Conservation (phyloP, 768 basidiomycete genomes). For the Pleurotus eryngii region DNA sequence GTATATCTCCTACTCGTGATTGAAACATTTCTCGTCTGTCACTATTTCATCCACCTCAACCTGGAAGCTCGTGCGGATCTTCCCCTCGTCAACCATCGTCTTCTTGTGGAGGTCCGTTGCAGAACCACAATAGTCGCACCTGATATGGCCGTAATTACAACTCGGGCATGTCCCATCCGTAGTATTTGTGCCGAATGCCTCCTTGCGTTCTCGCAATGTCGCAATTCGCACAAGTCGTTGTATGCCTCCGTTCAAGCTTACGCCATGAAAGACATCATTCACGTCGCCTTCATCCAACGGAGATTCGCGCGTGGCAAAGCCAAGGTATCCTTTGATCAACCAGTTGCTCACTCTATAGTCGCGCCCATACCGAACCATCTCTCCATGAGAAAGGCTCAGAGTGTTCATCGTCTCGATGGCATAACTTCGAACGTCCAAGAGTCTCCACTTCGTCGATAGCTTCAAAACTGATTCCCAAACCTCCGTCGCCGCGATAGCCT, state of each 20-base stretch:
- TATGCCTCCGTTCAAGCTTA: neutral
- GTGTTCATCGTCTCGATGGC: neutral
- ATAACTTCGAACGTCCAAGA: neutral
- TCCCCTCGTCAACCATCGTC: neutral
- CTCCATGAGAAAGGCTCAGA: neutral
- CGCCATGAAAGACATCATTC: neutral
- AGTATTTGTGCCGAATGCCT: neutral
- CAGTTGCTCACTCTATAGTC: neutral
- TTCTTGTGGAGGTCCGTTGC: too few relatives aligned
- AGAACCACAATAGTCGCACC: neutral
- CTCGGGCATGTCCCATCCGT: neutral
- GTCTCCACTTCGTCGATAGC: neutral
- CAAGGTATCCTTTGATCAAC: neutral
- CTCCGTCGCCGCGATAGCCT: neutral
- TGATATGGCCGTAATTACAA: neutral
- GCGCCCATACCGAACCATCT: neutral
- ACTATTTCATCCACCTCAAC: neutral
- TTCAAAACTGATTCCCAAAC: neutral
- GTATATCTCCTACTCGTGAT: too few relatives aligned
- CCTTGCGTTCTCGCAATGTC: neutral
- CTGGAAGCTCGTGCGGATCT: neutral
- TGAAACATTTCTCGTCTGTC: neutral
- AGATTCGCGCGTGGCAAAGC: neutral
- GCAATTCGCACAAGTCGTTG: neutral
- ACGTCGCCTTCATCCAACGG: neutral